Base-by-base conservation (phyloP, 306 rosid genomes). In the Myrica gale region DNA sequence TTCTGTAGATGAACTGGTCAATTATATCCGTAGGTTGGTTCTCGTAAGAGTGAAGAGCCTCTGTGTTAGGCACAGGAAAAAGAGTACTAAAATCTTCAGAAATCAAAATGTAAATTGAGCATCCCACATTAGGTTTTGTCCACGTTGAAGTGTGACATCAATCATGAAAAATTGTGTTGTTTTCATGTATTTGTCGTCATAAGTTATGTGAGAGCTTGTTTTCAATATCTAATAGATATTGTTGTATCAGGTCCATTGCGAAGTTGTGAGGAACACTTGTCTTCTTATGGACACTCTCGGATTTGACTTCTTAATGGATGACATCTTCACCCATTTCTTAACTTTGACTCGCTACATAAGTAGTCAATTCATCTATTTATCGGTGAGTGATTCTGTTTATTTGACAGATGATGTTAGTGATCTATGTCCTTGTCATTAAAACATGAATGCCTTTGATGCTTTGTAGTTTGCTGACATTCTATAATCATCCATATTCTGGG, bases 341-440 rank as follows among this genome's bases (percentile, higher is more conserved):
- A 66, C 85, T 26, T 72, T 90, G 85, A 75, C 90, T 76, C 78
- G 61, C 74, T 87, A 83, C 82, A 58, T 91, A 58, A 84, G 88
- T 80, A 78, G 53, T 17, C 86, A 78, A 50, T 80, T 90, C 20
- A 44, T 79, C 77, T 81, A 80, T 90, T 86, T 73, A 70, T 90
- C 7, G 96, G 96, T 83, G 63, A 84, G 84, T 65, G n/a, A 41
- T 20, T 57, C 71, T 75, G 11, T 46, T 56, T 68, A 42, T 42
- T 9, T 7, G 41, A 19, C 57, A 7, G 16, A 1, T 75, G 21
- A 37, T 42, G 5, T 63, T 56, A 48, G 17, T 41, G 23, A 56
- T 21, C 6, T 26, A 23, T 53, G 43, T 37, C 61, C 23, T 54
- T 54, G 20, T 55, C 57, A 23, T 68, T 23, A 44, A 73, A 37